Base-by-base conservation (phyloP, 305 asterid species). In the Fraxinus sp. region DNA sequence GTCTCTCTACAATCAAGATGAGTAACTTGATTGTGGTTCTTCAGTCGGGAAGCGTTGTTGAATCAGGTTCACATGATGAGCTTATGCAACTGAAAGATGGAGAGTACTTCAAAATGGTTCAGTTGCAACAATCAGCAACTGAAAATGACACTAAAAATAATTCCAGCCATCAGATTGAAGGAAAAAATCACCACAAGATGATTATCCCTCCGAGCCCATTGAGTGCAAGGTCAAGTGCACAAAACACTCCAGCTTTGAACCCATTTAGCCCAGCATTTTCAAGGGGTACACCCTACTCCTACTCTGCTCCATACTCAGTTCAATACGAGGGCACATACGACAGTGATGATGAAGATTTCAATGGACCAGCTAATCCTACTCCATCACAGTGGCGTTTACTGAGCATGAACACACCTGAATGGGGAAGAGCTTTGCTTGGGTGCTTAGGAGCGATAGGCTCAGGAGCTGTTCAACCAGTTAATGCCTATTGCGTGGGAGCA, bases 401-500 rank as follows among this genome's bases (percentile, higher is more conserved):
- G 79, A 87, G 89, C 79, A 87, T 93, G 92, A 93, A 93, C 57
- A 83, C 86, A 62, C 96, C 96, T 0, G 97, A 93, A 84, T 87
- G 91, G 91, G 83, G 84, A 1, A 78, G 85, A 79, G 93, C 95
- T 49, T 55, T 91, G 64, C 88, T 91, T 7, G 97, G 94, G 39
- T 89, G 93, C 88, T 62, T 93, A 7, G 96, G 96, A 77, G 97
- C 97, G 24, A 85, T 93, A 80, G 95, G 96, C 36, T 89, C 96
- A 0, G 97, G 97, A 79, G 95, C 97, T 0, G 95, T 93, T 62
- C 96, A 93, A 70, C 97, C 96, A n/a, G 87, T 92, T 77, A 92
- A 93, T 11, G 96, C 97, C 10, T 93, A 92, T 77, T 92, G 95
- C 0, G 94, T 93, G 24, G 97, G 97, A 72, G 95, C 85, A 35